Evolutionary conservation across 192 early-diverging fungal genomes (phyloP), one percentile per base, ranked within the genome.

Genomic region (Martensiomyces pterosporus): DNA sequence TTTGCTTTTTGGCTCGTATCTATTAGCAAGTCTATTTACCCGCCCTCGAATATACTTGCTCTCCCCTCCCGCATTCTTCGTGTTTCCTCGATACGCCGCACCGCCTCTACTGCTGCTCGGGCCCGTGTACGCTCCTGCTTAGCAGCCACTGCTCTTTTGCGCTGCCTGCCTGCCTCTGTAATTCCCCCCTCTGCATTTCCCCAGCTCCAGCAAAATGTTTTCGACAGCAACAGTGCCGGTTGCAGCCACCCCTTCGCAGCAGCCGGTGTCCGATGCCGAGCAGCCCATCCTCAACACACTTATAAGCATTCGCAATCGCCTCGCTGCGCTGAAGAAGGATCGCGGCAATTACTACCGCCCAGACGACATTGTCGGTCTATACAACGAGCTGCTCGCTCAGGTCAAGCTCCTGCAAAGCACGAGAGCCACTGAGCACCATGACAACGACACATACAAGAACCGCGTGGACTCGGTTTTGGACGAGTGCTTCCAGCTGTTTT

Each of bases 271-370:
- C 1, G 27, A 43, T 15, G 61, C 46, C 46, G 85, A 86, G 56
- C 78, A 80, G 41, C 79, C 83, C 12, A 64, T 88, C 29, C 79
- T 88, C n/a, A 81, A 76, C 49, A 57, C 68, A 0, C 76, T 88
- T 6, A 77, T 86, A 51, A 75, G 63, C 22, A 84, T 86, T 47
- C 81, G 84, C 38, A 82, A 86, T 51, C 81, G 81, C 21, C 78
- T 89, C 5, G 80, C 81, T 0, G 82, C 79, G 35, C 69, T 89
- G 40, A 89, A 89, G 52, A 85, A 83, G 64, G 86, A 89, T 63
- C 78, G 83, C 17, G 77, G 80, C 9, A 76, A 71, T 35, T 86
- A 84, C 51, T 75, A 82, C 48, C 80, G 82, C 35, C 67, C 80
- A n/a, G 74, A 81, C 23, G 65, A 79, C 10, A 81, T 89, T 52